phyloP scores from a whole-genome alignment of 805 yeast genomes.

The Ogataea pignaliae region DNA sequence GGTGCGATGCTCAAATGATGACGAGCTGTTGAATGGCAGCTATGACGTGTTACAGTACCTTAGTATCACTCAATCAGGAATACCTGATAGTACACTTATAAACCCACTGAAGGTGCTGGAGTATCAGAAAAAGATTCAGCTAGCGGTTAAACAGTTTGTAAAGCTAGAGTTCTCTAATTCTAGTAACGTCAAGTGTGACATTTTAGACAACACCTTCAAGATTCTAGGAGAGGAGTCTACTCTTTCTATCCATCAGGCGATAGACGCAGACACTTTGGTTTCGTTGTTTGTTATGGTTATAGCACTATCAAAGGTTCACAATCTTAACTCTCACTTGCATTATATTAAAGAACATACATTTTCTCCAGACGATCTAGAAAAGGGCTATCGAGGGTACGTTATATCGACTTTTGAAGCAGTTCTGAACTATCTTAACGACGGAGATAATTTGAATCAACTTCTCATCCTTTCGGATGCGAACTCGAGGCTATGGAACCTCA shows the following conservation, averaged over 20 bases:
- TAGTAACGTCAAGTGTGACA: constrained; percentile 42
- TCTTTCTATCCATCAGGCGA: constrained; percentile 21
- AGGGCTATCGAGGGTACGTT: constrained; percentile 71
- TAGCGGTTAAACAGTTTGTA: constrained; percentile 50
- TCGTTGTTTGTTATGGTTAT: constrained; percentile 71
- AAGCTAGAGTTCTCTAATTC: constrained; percentile 42
- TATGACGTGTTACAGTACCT: constrained; percentile 36
- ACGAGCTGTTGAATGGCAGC: constrained; percentile 19
- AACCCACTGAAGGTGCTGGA: constrained; percentile 15
- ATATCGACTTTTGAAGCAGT: constrained; percentile 84
- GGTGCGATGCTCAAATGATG: constrained; percentile 8
- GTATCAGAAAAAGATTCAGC: constrained; percentile 40
- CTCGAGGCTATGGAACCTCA: constrained; percentile 47
- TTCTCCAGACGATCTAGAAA: constrained; percentile 35
- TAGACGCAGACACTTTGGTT: constrained; percentile 81
- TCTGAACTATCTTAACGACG: constrained; percentile 51
- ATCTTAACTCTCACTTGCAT: constrained; percentile 58
- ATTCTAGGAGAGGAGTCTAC: constrained; percentile 35
- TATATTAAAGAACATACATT: constrained; percentile 62
- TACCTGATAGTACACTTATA: constrained; percentile 27
- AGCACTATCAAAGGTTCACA: constrained; percentile 52
- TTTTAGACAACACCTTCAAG: constrained; percentile 49
- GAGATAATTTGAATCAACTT: constrained; percentile 34
- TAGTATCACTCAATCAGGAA: constrained; percentile 48
- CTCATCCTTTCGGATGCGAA: constrained; percentile 42